Conservation (phyloP, 495 filamentous ascomycete genomes). For the Aspergillus cristatus region DNA sequence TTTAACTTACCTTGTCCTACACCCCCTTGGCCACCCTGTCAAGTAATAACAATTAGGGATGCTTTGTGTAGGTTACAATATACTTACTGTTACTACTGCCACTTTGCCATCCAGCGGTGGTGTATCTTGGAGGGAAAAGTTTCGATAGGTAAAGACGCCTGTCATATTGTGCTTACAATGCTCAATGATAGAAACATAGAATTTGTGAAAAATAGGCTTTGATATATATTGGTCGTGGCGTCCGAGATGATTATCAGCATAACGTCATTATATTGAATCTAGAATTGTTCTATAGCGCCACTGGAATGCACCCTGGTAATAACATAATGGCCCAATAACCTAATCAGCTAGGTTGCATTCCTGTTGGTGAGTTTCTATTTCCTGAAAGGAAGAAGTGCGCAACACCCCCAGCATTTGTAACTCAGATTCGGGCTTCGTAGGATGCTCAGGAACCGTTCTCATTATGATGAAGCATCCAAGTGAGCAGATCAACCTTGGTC, state of each 20-base stretch:
- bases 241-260: not conserved
- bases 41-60: not conserved
- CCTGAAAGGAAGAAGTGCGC: too few species aligned
- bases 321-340: too few species aligned
- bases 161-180: too few species aligned
- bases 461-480: slow-evolving; percentile 78
- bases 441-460: slow-evolving; percentile 1
- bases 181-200: too few species aligned
- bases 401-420: too few species aligned
- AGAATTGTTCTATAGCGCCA: too few species aligned
- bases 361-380: too few species aligned
- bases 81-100: slow-evolving; percentile 28
- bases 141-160: slow-evolving; percentile 13
- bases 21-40: slow-evolving; percentile 28
- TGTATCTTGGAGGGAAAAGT: slow-evolving; percentile 17
- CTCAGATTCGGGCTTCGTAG: too few species aligned
- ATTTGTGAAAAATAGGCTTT: not conserved
- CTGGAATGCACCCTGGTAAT: too few species aligned
- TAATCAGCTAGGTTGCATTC: too few species aligned
- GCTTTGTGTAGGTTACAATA: not conserved
- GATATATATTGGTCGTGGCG: slow-evolving; percentile 4
- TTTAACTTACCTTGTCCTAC: slow-evolving; percentile 22
- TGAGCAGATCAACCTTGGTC: slow-evolving; percentile 91
- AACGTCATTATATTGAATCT: not conserved
- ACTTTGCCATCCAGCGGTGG: slow-evolving; percentile 24